Percentiles rank a stretch among this genome's conserved stretches.
phyloP scores from a whole-genome alignment of 2,329 filamentous ascomycete genomes.

The Colletotrichum euphorbiae region DNA sequence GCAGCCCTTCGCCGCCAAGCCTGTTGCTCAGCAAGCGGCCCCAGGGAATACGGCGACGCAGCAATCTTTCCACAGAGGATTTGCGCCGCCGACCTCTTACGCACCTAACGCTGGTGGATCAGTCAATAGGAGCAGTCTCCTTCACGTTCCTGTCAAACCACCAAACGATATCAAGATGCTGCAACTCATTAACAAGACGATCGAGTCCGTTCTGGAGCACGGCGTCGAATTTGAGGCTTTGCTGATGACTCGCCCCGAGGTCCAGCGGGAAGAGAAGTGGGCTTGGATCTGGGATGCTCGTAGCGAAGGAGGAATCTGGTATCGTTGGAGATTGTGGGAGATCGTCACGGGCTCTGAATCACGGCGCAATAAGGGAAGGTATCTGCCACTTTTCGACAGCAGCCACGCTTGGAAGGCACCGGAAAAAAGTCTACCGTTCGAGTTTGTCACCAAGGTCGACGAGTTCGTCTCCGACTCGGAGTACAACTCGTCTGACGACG shows the following conservation, averaged over 20 bases:
- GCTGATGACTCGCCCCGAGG: slow-evolving; percentile 86
- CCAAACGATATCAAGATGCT: slow-evolving; percentile 84
- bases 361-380: slow-evolving; percentile 60
- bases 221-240: slow-evolving; percentile 91
- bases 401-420: slow-evolving; percentile 83
- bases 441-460: slow-evolving; percentile 80
- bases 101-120: slow-evolving; percentile 53
- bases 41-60: slow-evolving; percentile 53
- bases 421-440: slow-evolving; percentile 78
- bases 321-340: slow-evolving; percentile 92
- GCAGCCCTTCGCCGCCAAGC: slow-evolving; percentile 83
- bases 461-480: slow-evolving; percentile 87
- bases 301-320: slow-evolving; percentile 85
- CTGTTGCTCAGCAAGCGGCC: slow-evolving; percentile 59
- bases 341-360: slow-evolving; percentile 75
- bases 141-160: slow-evolving; percentile 78
- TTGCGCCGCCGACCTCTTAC: slow-evolving; percentile 83
- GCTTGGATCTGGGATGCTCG: slow-evolving; percentile 93
- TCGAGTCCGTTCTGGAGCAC: slow-evolving; percentile 82
- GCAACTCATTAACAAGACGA: slow-evolving; percentile 86
- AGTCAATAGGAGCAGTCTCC: slow-evolving; percentile 59
- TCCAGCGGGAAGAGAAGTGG: slow-evolving; percentile 90
- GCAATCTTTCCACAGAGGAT: slow-evolving; percentile 67
- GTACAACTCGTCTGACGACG: slow-evolving; percentile 89
- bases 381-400: slow-evolving; percentile 78